These are phyloP conservation scores for Hyphodiscus hymeniophilus DNA, from an alignment of 495 filamentous ascomycete species.

Conservation along the genomic window DNA sequence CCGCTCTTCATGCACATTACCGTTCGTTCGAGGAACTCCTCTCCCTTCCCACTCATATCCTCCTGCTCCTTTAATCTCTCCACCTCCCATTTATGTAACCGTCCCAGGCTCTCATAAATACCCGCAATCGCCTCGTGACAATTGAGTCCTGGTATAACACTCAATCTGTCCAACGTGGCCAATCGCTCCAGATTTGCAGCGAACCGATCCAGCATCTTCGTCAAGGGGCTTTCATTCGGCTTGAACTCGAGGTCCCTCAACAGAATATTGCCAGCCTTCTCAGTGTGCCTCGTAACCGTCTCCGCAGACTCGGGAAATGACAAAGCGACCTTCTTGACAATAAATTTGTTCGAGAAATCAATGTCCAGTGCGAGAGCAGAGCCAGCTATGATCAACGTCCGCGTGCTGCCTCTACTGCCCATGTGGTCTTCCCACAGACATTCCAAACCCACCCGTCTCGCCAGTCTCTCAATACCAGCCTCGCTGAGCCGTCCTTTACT, in stretches of 20 bases:
- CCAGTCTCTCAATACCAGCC: constrained; percentile 71
- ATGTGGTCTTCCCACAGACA: constrained; percentile 57
- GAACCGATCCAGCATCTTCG: constrained; percentile 61
- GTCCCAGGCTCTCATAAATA: constrained; percentile 56
- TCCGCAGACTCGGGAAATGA: constrained; percentile 38
- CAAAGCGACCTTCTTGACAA: constrained; percentile 39
- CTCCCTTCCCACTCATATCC: constrained; percentile 33
- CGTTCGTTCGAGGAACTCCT: constrained; percentile 41
- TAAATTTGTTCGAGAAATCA: constrained; percentile 36
- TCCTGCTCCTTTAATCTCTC: constrained; percentile 49
- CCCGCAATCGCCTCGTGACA: constrained; percentile 86
- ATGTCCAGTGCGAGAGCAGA: constrained; percentile 49
- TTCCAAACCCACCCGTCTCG: constrained; percentile 61
- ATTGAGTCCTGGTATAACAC: constrained; percentile 61
- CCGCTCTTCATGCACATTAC: constrained; percentile 65
- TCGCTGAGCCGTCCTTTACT: constrained; percentile 59
- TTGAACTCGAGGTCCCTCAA: constrained; percentile 40
- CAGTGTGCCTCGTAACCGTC: constrained; percentile 39
- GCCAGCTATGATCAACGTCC: constrained; percentile 65
- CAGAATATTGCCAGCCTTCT: constrained; percentile 45
- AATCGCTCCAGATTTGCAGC: constrained; percentile 73
- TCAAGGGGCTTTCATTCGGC: constrained; percentile 39
- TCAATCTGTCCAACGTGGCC: constrained; percentile 70
- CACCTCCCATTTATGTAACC: constrained; percentile 59
- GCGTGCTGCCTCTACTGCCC: constrained; percentile 30